Evolutionary conservation across 129 eudicot species (phyloP).

Genomic region (Apium graveolens): DNA sequence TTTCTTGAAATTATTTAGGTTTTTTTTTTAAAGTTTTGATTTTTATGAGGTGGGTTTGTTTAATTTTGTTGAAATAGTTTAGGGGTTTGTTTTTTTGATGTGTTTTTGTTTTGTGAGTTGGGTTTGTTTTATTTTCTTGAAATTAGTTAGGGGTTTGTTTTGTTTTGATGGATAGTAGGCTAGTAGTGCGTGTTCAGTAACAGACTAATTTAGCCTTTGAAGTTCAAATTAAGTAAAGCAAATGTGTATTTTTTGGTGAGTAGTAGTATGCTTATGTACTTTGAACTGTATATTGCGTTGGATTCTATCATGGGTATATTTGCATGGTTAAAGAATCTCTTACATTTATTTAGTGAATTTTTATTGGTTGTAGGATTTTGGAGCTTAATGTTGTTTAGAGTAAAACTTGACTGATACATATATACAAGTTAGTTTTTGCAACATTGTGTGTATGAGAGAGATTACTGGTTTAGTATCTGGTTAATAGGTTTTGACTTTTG

Average conservation of each 20-base stretch:
- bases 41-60: not conserved
- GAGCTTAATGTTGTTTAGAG: too few relatives aligned
- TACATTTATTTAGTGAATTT: too few relatives aligned
- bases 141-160: too few relatives aligned
- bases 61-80: not conserved
- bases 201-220: too few relatives aligned
- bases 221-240: not conserved
- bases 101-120: not conserved
- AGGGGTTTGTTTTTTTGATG: not conserved
- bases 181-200: not conserved
- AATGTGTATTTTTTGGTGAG: not conserved
- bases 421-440: too few relatives aligned
- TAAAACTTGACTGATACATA: not conserved
- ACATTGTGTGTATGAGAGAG: not conserved
- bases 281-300: too few relatives aligned
- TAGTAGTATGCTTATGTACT: too few relatives aligned
- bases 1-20: not conserved
- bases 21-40: too few relatives aligned
- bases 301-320: too few relatives aligned
- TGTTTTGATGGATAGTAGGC: not conserved
- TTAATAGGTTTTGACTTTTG: not conserved
- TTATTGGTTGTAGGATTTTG: too few relatives aligned
- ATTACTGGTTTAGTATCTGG: too few relatives aligned
- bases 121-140: not conserved
- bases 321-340: not conserved